These are phyloP conservation scores for Abelmoschus esculentus DNA, from an alignment of 345 rosid genomes.

Conservation along the genomic window DNA sequence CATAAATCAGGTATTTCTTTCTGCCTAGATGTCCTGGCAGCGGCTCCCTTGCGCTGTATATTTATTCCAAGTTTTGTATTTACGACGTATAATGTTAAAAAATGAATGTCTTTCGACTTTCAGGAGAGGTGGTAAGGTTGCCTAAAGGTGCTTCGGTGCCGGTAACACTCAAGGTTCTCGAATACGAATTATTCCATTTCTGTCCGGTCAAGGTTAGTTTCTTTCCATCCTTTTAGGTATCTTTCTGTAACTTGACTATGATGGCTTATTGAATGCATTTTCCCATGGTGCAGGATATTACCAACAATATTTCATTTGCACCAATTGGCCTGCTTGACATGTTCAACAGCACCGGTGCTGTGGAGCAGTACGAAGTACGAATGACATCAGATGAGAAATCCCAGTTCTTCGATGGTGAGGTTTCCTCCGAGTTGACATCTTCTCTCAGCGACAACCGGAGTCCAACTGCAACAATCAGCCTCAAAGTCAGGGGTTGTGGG, in stretches of 20 bases:
- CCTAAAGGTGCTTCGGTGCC: slow-evolving; percentile 77
- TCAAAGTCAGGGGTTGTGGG: slow-evolving; percentile 71
- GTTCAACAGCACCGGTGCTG: slow-evolving; percentile 85
- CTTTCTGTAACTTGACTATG: neutral
- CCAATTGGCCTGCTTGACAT: slow-evolving; percentile 81
- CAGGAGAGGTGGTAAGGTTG: slow-evolving; percentile 71
- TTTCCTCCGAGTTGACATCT: slow-evolving; percentile 31
- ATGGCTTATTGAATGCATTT: slow-evolving; percentile 7
- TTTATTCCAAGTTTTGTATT: neutral
- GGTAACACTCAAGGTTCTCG: slow-evolving; percentile 68
- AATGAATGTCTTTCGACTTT: neutral
- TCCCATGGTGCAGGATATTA: slow-evolving; percentile 42
- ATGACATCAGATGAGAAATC: slow-evolving; percentile 27
- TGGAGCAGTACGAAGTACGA: slow-evolving; percentile 46
- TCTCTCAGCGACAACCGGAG: slow-evolving; percentile 37
- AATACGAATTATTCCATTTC: slow-evolving; percentile 84
- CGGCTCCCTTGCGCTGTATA: neutral
- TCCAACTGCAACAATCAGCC: slow-evolving; percentile 40
- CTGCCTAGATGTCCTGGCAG: neutral
- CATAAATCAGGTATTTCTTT: slow-evolving; percentile 58
- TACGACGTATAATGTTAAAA: neutral
- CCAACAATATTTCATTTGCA: slow-evolving; percentile 58
- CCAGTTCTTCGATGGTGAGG: slow-evolving; percentile 47
- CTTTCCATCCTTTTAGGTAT: neutral
- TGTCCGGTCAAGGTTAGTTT: slow-evolving; percentile 61